Base-by-base conservation (phyloP, 495 filamentous ascomycete genomes). In the Penicillium lagena region DNA sequence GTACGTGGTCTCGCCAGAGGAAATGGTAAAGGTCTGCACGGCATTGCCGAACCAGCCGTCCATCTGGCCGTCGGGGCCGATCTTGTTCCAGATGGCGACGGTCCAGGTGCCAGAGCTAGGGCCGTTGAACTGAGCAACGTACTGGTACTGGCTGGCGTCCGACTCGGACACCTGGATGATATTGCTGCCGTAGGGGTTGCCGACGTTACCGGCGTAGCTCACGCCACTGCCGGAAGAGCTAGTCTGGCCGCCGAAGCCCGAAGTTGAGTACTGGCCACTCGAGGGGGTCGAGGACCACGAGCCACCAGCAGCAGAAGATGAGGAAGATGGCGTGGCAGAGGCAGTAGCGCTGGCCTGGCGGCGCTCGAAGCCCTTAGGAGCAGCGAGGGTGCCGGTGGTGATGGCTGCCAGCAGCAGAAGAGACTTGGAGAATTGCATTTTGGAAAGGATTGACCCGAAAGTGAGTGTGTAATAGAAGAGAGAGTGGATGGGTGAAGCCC, bases 81-180 rank as follows among this genome's bases (percentile, higher is more conserved):
- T 63, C 65, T 78, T 80, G 65, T 78, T 75, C 70, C 72, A 80
- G 63, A 78, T 57, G 49, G 58, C 63, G 45, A 77, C 58, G 35
- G 61, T 67, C 56, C 71, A 71, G 47, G 57, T 13, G 8, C 60
- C 59, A 14, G 51, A 55, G 51, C 57, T 56, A 31, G 53, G 52
- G 48, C 73, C 75, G 35, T 43, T 46, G 63, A 77, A 66, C 42
- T 69, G 63, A 15, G 60, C 61, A 32, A 74, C 71, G 63, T 73
- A 75, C 38, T 74, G 59, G 54, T 76, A 68, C 22, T 58, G 45
- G 43, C 54, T 44, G 41, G 66, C 64, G 8, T 65, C 54, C 39
- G 46, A 43, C 12, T 51, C 49, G 34, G 47, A 48, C 15, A 78
- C 56, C 39, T 68, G 50, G 46, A 73, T 72, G 45, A 79, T 73